Evolutionary conservation across 768 basidiomycete species (phyloP).

Genomic region (Phlebiopsis gigantea): DNA sequence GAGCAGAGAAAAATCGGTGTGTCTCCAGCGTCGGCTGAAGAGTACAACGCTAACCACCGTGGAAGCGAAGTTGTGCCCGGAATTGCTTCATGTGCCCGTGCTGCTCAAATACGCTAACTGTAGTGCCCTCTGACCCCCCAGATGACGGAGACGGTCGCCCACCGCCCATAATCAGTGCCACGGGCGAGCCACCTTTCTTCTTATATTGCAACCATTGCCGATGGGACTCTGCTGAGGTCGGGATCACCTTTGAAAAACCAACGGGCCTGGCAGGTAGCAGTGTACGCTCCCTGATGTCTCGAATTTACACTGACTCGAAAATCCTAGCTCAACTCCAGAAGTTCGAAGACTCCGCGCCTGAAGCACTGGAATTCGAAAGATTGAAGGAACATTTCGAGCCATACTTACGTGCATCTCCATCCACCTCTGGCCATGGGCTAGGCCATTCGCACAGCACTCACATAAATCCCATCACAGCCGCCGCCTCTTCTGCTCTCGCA

Average conservation of each 20-base stretch:
- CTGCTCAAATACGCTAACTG: constrained; percentile 84
- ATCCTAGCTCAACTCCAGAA: constrained; percentile 85
- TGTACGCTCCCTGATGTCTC: background rate
- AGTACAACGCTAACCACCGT: constrained; percentile 1
- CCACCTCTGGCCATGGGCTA: constrained; percentile 56
- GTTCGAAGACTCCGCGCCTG: constrained; percentile 80
- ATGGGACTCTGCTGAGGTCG: constrained; percentile 92
- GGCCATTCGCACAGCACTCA: constrained; percentile 68
- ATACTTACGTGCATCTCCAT: constrained; percentile 80
- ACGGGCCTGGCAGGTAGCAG: constrained; percentile 85
- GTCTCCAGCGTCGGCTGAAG: constrained; percentile 9
- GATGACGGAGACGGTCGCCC: constrained; percentile 54
- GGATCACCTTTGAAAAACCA: constrained; percentile 93
- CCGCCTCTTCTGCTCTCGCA: constrained; percentile 85
- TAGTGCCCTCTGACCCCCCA: constrained; percentile 83
- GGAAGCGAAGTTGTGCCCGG: constrained; percentile 77
- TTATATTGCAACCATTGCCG: constrained; percentile 89
- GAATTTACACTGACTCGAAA: background rate
- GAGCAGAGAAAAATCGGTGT: constrained; percentile 95
- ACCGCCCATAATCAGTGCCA: constrained; percentile 42
- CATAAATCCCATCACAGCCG: constrained; percentile 76
- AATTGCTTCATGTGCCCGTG: constrained; percentile 97
- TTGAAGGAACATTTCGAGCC: constrained; percentile 97
- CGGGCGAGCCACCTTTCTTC: constrained; percentile 87
- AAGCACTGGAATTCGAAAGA: constrained; percentile 85